These are phyloP conservation scores for Aspergillus sparsus DNA, from an alignment of 495 filamentous ascomycete genomes.

Conservation along the genomic window DNA sequence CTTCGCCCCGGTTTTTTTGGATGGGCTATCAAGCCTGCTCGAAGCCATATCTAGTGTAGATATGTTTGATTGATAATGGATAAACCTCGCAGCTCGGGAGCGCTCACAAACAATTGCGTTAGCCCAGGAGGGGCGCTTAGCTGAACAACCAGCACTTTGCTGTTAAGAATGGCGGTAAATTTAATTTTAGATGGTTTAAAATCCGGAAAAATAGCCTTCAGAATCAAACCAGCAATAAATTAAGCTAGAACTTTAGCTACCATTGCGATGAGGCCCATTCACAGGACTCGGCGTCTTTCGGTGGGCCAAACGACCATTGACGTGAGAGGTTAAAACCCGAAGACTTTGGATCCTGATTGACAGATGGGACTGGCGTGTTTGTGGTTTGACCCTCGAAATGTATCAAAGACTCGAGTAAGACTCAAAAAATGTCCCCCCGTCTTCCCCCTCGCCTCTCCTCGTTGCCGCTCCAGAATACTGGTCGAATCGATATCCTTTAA, in stretches of 20 bases:
- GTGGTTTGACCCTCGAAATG: conserved; percentile 25
- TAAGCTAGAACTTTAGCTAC: neutral
- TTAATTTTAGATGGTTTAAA: too few species aligned
- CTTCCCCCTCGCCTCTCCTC: conserved; percentile 5
- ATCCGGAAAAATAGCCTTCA: neutral
- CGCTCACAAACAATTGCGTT: neutral
- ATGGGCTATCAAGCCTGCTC: conserved; percentile 17
- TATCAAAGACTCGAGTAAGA: conserved; percentile 24
- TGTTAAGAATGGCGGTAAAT: neutral
- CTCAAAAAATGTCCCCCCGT: conserved; percentile 4
- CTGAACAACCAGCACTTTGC: neutral
- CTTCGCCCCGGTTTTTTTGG: conserved; percentile 35
- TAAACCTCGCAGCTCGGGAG: neutral
- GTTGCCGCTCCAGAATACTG: conserved; percentile 11
- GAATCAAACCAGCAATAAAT: neutral
- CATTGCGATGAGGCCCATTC: conserved; percentile 8
- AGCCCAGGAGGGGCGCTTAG: neutral
- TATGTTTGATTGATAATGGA: conserved; percentile 6
- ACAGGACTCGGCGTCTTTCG: neutral
- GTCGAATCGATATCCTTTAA: conserved; percentile 12
- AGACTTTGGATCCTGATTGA: conserved; percentile 2
- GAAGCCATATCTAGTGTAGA: conserved; percentile 23
- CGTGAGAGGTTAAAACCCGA: neutral
- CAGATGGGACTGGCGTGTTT: conserved; percentile 21
- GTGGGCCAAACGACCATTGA: neutral